These are phyloP conservation scores for Phytophthora lateralis DNA, from an alignment of 352 stramenopile species.

Conservation along the genomic window DNA sequence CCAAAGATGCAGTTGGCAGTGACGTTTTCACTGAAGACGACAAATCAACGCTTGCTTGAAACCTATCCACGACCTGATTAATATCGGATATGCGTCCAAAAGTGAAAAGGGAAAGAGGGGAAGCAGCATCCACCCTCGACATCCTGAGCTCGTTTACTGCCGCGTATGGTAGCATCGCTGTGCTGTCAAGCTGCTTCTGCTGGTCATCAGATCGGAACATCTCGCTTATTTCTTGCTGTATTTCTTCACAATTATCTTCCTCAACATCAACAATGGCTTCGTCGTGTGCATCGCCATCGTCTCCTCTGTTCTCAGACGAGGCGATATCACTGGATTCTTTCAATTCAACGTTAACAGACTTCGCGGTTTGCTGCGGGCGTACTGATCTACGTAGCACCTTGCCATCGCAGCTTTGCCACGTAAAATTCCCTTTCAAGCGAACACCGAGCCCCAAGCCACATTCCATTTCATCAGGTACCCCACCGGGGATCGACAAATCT, in stretches of 20 bases:
- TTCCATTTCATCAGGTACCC: not conserved
- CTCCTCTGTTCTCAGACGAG: not conserved
- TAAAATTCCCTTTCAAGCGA: not conserved
- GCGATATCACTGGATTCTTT: not conserved
- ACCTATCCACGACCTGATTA: not conserved
- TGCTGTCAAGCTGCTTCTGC: not conserved
- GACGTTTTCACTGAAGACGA: not conserved
- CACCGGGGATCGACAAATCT: not conserved
- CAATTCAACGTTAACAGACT: slow-evolving; percentile 4
- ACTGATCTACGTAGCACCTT: slow-evolving; percentile 20
- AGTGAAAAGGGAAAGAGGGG: not conserved
- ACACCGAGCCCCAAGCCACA: slow-evolving; percentile 3
- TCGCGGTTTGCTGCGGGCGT: not conserved
- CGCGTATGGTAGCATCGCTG: not conserved
- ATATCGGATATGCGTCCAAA: not conserved
- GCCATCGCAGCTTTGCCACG: slow-evolving; percentile 32
- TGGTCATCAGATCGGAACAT: not conserved
- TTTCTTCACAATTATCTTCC: not conserved
- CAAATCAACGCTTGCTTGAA: not conserved
- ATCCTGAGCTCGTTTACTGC: not conserved
- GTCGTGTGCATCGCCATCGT: not conserved
- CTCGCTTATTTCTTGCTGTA: not conserved
- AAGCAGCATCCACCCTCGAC: not conserved
- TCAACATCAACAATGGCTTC: not conserved
- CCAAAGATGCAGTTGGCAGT: not conserved